Evolutionary conservation across 1,139 yeast genomes (phyloP).

Genomic region (Blastobotrys illinoisensis): DNA sequence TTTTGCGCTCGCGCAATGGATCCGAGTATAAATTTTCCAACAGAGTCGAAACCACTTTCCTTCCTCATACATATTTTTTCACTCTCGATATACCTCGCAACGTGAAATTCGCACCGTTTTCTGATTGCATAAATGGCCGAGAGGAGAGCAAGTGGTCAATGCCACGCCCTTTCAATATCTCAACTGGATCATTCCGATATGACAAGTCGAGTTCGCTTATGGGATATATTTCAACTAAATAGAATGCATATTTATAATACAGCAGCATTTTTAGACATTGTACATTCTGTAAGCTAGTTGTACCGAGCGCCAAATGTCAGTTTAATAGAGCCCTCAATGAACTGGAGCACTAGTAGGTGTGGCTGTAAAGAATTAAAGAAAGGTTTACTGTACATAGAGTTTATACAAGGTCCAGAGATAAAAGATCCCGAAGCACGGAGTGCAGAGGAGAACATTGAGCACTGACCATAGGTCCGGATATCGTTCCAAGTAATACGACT

Average conservation of each 20-base stretch:
- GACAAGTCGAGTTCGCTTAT: slow-evolving; percentile 14
- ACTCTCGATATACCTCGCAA: slow-evolving; percentile 32
- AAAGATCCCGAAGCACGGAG: slow-evolving; percentile 66
- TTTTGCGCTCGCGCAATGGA: background rate
- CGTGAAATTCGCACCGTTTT: slow-evolving; percentile 22
- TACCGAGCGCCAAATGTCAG: too few species aligned
- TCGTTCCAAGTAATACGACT: slow-evolving; percentile 25
- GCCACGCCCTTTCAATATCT: slow-evolving; percentile 12
- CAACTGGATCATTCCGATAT: background rate
- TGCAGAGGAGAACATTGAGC: slow-evolving; percentile 65
- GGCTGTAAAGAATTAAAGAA: background rate
- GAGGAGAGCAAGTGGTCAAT: slow-evolving; percentile 25
- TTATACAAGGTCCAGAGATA: slow-evolving; percentile 59
- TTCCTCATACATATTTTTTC: slow-evolving; percentile 18
- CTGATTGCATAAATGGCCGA: slow-evolving; percentile 32
- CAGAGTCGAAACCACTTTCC: slow-evolving; percentile 3
- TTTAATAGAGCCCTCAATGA: too few species aligned
- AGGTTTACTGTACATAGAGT: slow-evolving; percentile 7
- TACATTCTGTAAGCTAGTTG: too few species aligned
- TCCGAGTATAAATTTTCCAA: slow-evolving; percentile 7
- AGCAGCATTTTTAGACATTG: background rate
- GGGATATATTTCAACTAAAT: slow-evolving; percentile 11
- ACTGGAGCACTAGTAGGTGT: too few species aligned
- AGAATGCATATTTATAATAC: too few species aligned
- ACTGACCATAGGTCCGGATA: slow-evolving; percentile 88